Conservation (phyloP, 768 basidiomycete species). For the Glaciozyma martinii region DNA sequence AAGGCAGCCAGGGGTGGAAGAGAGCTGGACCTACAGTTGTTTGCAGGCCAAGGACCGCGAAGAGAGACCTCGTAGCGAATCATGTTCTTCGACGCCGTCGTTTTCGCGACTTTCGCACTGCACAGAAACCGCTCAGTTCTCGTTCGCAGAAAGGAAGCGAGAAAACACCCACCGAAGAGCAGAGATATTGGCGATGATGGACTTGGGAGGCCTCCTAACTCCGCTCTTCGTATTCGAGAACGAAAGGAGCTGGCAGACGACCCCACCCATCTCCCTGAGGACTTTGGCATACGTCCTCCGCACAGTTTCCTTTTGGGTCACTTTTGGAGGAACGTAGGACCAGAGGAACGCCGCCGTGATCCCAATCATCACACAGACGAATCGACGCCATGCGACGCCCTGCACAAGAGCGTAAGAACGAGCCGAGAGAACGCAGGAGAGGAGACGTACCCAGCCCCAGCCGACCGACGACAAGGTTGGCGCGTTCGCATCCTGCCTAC, state of each 20-base stretch:
- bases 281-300: constrained; percentile 26
- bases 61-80: constrained; percentile 26
- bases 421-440: too few species aligned
- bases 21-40: constrained; percentile 5
- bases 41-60: constrained; percentile 26
- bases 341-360: constrained; percentile 25
- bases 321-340: constrained; percentile 22
- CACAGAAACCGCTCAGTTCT: too few species aligned
- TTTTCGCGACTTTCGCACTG: constrained; percentile 15
- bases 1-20: neutral
- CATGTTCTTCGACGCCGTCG: constrained; percentile 16
- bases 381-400: constrained; percentile 25
- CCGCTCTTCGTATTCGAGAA: constrained; percentile 23
- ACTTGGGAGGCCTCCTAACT: constrained; percentile 16
- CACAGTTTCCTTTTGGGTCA: constrained; percentile 20
- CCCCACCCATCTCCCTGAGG: constrained; percentile 14
- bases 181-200: constrained; percentile 26
- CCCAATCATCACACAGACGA: constrained; percentile 24
- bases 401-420: too few species aligned
- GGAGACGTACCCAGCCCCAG: constrained; percentile 28
- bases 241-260: constrained; percentile 23
- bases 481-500: constrained; percentile 23
- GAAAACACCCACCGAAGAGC: neutral
- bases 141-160: neutral
- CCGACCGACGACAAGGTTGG: constrained; percentile 17